Percentiles rank a stretch among this genome's conserved stretches.
Evolutionary conservation across 2,329 filamentous ascomycete species (phyloP).

Genomic region (Penicillium brevicompactum): DNA sequence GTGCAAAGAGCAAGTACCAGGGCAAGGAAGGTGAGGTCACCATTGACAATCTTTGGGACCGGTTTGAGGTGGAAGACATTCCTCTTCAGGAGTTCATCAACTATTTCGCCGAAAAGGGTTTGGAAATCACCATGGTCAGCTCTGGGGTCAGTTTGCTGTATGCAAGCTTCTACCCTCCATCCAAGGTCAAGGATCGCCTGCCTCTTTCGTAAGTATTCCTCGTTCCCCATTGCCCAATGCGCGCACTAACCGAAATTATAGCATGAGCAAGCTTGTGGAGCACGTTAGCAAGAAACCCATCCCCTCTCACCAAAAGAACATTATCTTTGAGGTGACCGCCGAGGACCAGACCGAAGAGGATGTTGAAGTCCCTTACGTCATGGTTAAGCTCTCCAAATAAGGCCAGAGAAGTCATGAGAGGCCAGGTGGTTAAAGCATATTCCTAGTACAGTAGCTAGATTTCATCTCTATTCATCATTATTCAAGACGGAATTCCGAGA

Average conservation of each 20-base stretch:
- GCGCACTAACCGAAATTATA: constrained; percentile 44
- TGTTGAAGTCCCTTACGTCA: constrained; percentile 95
- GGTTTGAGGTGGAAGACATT: constrained; percentile 86
- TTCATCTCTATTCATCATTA: background rate
- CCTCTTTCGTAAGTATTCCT: constrained; percentile 62
- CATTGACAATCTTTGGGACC: constrained; percentile 97
- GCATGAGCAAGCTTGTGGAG: constrained; percentile 85
- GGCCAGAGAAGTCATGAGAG: constrained; percentile 3
- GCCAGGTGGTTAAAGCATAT: background rate
- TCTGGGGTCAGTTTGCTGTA: constrained; percentile 96
- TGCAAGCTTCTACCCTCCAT: constrained; percentile 85
- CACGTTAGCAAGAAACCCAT: constrained; percentile 89
- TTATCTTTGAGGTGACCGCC: constrained; percentile 94
- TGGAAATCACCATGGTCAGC: constrained; percentile 89
- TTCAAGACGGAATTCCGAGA: no score
- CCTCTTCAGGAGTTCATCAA: constrained; percentile 82
- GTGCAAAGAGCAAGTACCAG: constrained; percentile 87
- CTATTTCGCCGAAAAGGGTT: constrained; percentile 76
- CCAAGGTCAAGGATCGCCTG: constrained; percentile 80
- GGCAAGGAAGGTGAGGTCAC: constrained; percentile 74
- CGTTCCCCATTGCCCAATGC: background rate
- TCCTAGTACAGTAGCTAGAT: constrained; percentile 9
- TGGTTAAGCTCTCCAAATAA: constrained; percentile 69
- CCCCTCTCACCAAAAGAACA: constrained; percentile 86
- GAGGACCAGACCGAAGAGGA: constrained; percentile 89